These are phyloP conservation scores for Penicillium sp. DNA, from an alignment of 2,329 filamentous ascomycete species.

Conservation along the genomic window DNA sequence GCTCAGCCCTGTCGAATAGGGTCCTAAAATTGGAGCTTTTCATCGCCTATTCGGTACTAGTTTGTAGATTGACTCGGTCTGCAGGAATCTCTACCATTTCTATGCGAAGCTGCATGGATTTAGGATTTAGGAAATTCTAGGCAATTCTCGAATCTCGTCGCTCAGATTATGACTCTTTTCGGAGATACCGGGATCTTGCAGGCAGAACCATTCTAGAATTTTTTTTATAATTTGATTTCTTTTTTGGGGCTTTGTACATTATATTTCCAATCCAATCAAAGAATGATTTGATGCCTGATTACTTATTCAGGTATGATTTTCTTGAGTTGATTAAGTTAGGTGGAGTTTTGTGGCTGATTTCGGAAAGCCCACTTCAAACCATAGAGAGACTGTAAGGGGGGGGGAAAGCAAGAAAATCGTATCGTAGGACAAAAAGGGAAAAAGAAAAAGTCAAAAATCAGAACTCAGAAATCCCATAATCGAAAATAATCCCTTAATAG, in stretches of 20 bases:
- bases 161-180: not conserved
- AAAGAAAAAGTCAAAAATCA: not conserved
- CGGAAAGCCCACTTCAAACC: constrained; percentile 13
- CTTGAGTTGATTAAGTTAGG: constrained; percentile 1
- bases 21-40: constrained; percentile 10
- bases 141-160: not conserved
- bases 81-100: constrained; percentile 9
- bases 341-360: constrained; percentile 10
- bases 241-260: not conserved
- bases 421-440: not conserved
- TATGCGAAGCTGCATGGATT: constrained; percentile 1
- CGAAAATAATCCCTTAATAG: not conserved
- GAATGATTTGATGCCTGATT: not conserved
- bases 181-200: not conserved
- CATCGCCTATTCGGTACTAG: constrained; percentile 7
- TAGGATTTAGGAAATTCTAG: not conserved
- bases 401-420: not conserved
- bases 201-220: constrained; percentile 5
- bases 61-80: constrained; percentile 13
- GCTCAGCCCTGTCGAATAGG: constrained; percentile 21
- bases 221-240: not conserved
- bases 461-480: not conserved
- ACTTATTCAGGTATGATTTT: not conserved
- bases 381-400: not conserved
- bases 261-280: constrained; percentile 8